Base-by-base conservation (phyloP, 2,329 filamentous ascomycete species). In the Alternaria brassicicola region DNA sequence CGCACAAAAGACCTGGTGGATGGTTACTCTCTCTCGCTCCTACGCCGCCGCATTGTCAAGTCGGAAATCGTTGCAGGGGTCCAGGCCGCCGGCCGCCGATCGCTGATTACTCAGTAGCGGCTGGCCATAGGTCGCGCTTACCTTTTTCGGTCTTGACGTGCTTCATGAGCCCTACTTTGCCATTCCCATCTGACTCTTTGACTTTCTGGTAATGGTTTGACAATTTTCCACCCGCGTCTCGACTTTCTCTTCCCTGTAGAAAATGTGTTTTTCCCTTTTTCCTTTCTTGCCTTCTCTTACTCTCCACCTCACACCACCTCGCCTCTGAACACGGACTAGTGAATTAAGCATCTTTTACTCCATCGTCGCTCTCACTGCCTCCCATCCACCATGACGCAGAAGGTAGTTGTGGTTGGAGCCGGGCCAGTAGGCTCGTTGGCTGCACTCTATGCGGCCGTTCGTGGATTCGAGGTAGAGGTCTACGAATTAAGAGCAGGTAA, bases 401-500 rank as follows among this genome's bases (percentile, higher is more conserved):
- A 92, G 78, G 87, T 90, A 54, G 85, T 96, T 19, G 85, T 99
- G 45, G 89, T 99, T 47, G 95, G 95, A 52, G 95, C 93, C 53
- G 95, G 95, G 2, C 95, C 95, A 0, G 95, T 99, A 7, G 95
- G 95, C 36, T 92, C 93, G 10, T 82, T 99, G 39, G 93, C 95
- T 23, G 95, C 93, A 41, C 81, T 99, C 6, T 99, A 98, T 81
- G 94, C 95, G 52, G 94, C 95, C 3, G 86, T 89, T 67, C 85
- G 94, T 76, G 95, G 93, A 41, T 88, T 96, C 76, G 82, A 94
- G 71, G 95, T 99, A 30, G 93, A 97, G 76, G 85, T 99, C 48
- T 99, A 98, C 77, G 95, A 99, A 79, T 81, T 99, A 66, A 87
- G 95, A 74, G 88, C 89, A 81, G 95, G 95, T 97, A 84, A 76